Conservation (phyloP, 768 basidiomycete species). For the Ramaria sp. region DNA sequence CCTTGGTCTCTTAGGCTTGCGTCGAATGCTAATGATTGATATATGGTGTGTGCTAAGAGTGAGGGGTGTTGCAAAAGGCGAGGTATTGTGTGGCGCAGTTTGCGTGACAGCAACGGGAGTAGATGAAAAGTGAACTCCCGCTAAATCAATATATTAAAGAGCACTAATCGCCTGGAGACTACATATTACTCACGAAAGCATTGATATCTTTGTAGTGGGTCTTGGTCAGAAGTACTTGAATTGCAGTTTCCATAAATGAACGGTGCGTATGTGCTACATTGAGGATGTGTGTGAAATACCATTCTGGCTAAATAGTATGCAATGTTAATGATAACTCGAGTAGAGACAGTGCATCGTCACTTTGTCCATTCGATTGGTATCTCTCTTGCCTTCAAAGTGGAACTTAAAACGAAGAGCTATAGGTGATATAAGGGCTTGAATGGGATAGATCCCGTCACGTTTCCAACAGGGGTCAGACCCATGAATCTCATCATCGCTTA, state of each 20-base stretch:
- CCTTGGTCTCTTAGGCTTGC: conserved; percentile 62
- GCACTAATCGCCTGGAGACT: conserved; percentile 5
- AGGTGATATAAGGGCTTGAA: conserved; percentile 77
- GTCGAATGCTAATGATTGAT: conserved; percentile 86
- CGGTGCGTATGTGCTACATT: conserved; percentile 82
- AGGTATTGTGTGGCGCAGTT: conserved; percentile 67
- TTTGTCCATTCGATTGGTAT: conserved; percentile 91
- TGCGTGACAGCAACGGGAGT: conserved; percentile 64
- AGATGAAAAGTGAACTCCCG: conserved; percentile 75
- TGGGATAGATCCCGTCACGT: conserved; percentile 58
- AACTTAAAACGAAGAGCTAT: conserved; percentile 84
- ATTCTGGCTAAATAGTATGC: conserved; percentile 61
- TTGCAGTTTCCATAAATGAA: conserved; percentile 60
- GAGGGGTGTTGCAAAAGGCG: conserved; percentile 66
- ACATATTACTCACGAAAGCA: conserved; percentile 51
- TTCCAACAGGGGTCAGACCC: conserved; percentile 19
- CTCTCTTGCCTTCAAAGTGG: conserved; percentile 81
- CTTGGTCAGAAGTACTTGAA: conserved; percentile 60
- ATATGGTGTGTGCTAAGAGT: conserved; percentile 89
- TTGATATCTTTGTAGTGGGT: conserved; percentile 54
- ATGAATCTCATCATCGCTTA: conserved; percentile 44
- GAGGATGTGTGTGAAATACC: conserved; percentile 89
- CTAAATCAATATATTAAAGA: conserved; percentile 27
- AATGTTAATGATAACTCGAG: not conserved
- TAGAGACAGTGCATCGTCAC: conserved; percentile 25